A percentile compares a stretch with the other conserved stretches of the same genome.
phyloP scores from a whole-genome alignment of 495 filamentous ascomycete genomes.

The Hypoxylon trugodes region DNA sequence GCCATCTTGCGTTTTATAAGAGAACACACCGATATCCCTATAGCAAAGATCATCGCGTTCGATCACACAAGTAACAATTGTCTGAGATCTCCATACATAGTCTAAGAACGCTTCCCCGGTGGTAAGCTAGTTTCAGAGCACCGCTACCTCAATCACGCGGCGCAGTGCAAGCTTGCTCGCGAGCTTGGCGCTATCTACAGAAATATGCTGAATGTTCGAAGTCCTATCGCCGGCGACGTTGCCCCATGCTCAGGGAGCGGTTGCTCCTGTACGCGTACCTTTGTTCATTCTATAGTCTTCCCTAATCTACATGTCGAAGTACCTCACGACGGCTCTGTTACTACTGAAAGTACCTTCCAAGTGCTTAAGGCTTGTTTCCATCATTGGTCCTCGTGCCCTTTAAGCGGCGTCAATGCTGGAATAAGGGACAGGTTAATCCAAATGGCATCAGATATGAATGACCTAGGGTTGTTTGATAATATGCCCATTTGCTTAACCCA shows the following conservation, averaged over 20 bases:
- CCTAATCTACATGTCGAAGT: not conserved
- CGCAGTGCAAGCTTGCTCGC: not conserved
- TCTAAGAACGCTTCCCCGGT: not conserved
- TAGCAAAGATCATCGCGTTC: constrained; percentile 54
- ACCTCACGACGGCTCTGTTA: not conserved
- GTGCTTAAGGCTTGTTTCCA: not conserved
- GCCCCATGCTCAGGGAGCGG: not conserved
- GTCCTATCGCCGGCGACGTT: not conserved
- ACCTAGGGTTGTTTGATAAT: not conserved
- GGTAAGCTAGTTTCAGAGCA: not conserved
- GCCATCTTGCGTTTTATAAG: constrained; percentile 55
- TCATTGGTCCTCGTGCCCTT: not conserved
- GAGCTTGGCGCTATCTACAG: constrained; percentile 1
- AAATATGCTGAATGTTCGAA: not conserved
- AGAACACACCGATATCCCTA: constrained; percentile 53
- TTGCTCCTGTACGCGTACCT: not conserved
- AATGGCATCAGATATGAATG: not conserved
- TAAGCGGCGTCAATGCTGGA: not conserved
- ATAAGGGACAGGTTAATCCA: not conserved
- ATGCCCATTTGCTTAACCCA: constrained; percentile 4
- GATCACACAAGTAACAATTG: constrained; percentile 48
- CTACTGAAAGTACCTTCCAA: not conserved
- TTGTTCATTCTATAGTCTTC: not conserved
- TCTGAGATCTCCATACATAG: constrained; percentile 40
- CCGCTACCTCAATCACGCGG: not conserved